Evolutionary conservation across 2,329 filamentous ascomycete genomes (phyloP).

Genomic region (Tolypocladium endophyticum): DNA sequence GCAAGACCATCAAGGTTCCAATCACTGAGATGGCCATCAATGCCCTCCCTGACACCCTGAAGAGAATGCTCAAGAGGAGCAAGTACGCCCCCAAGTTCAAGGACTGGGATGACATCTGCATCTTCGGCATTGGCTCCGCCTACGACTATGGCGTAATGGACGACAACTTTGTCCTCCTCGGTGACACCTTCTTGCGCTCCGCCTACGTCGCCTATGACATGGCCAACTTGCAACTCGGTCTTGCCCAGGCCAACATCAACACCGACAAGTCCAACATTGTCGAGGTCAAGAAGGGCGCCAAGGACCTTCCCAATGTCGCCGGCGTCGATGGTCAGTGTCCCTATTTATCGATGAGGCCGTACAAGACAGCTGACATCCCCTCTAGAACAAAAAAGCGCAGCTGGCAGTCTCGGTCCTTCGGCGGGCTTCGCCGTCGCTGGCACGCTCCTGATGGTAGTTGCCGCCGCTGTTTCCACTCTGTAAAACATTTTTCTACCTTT

Average conservation of each 20-base stretch:
- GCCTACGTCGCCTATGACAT: constrained; percentile 48
- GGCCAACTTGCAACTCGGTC: constrained; percentile 35
- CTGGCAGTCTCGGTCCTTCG: constrained; percentile 9
- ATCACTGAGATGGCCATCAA: constrained; percentile 44
- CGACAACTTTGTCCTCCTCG: constrained; percentile 34
- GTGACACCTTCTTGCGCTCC: constrained; percentile 46
- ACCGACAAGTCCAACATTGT: constrained; percentile 31
- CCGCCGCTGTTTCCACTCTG: constrained; percentile 3
- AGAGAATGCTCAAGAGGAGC: constrained; percentile 28
- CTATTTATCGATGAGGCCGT: background rate
- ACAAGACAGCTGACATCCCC: background rate
- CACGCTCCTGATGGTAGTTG: constrained; percentile 9
- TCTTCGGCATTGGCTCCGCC: constrained; percentile 42
- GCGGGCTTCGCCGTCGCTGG: constrained; percentile 2
- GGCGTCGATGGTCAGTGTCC: constrained; percentile 28
- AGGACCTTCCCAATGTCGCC: constrained; percentile 29
- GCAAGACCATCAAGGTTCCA: constrained; percentile 34
- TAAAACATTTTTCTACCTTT: background rate
- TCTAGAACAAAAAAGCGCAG: constrained; percentile 8
- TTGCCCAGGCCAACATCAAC: constrained; percentile 43
- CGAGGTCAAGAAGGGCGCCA: constrained; percentile 28
- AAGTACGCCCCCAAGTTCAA: constrained; percentile 19
- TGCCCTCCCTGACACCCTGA: constrained; percentile 28
- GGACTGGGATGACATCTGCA: constrained; percentile 34
- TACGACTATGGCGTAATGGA: constrained; percentile 19